Evolutionary conservation across 495 filamentous ascomycete species (phyloP).

Genomic region (Annulohypoxylon nitens): DNA sequence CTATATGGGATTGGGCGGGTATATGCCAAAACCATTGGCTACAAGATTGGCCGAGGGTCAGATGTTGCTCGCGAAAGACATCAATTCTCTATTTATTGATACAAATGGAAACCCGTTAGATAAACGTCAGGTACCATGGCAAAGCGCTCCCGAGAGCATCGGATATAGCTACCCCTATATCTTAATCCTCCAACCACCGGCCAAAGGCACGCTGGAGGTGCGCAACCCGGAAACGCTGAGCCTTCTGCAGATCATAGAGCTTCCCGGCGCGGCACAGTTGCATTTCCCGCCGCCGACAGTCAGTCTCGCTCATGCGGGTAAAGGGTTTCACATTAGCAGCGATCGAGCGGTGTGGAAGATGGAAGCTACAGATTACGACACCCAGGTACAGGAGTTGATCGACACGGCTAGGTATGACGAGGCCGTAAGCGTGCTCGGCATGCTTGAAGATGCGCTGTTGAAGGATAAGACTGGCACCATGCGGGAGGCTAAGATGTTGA

Average conservation of each 20-base stretch:
- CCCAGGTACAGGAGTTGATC: slow-evolving; percentile 88
- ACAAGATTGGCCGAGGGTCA: slow-evolving; percentile 85
- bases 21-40: slow-evolving; percentile 89
- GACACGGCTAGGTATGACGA: slow-evolving; percentile 85
- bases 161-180: slow-evolving; percentile 98
- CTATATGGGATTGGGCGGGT: slow-evolving; percentile 93
- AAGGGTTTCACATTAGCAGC: slow-evolving; percentile 91
- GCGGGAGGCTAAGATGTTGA: slow-evolving; percentile 87
- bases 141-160: slow-evolving; percentile 85
- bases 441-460: slow-evolving; percentile 93
- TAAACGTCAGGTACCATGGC: slow-evolving; percentile 91
- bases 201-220: slow-evolving; percentile 89
- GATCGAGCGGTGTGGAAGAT: slow-evolving; percentile 95
- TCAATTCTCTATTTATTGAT: slow-evolving; percentile 93
- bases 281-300: slow-evolving; percentile 96
- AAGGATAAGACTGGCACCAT: slow-evolving; percentile 83
- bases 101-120: slow-evolving; percentile 83
- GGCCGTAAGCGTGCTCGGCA: slow-evolving; percentile 85
- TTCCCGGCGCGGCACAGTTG: slow-evolving; percentile 83
- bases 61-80: slow-evolving; percentile 91
- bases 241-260: slow-evolving; percentile 83
- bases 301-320: slow-evolving; percentile 91
- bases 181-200: slow-evolving; percentile 83
- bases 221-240: slow-evolving; percentile 92
- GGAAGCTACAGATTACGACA: slow-evolving; percentile 92